Evolutionary conservation across 306 rosid species (phyloP).

Genomic region (Cucurbita pepo): DNA sequence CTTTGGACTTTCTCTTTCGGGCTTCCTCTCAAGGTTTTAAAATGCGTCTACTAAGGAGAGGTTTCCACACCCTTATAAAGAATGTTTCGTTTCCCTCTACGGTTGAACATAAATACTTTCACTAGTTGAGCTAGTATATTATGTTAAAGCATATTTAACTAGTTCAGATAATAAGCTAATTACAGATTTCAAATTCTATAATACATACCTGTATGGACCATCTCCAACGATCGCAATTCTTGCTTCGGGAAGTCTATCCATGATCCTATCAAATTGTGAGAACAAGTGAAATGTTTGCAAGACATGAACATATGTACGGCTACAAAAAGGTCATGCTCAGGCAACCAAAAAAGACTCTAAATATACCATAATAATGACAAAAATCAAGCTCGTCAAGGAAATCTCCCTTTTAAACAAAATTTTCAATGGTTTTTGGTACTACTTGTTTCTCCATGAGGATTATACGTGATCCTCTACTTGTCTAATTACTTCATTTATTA

Average conservation of each 20-base stretch:
- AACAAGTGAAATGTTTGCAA: neutral
- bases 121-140: too few species aligned
- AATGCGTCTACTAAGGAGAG: too few species aligned
- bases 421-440: neutral
- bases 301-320: neutral
- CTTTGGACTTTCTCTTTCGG: too few species aligned
- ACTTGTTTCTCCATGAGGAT: neutral
- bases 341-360: neutral
- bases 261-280: slow-evolving; percentile 36
- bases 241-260: slow-evolving; percentile 86
- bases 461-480: neutral
- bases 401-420: neutral
- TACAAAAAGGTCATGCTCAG: neutral
- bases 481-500: too few species aligned
- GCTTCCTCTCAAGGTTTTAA: too few species aligned
- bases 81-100: too few species aligned
- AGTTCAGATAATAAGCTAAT: neutral
- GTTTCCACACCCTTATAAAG: too few species aligned
- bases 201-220: slow-evolving; percentile 77
- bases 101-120: too few species aligned
- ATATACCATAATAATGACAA: neutral
- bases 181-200: neutral
- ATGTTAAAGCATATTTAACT: neutral
- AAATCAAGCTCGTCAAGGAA: neutral
- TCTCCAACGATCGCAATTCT: slow-evolving; percentile 88